Evolutionary conservation across 192 early-diverging fungal species (phyloP).

Genomic region (Backusella mclennaniae): DNA sequence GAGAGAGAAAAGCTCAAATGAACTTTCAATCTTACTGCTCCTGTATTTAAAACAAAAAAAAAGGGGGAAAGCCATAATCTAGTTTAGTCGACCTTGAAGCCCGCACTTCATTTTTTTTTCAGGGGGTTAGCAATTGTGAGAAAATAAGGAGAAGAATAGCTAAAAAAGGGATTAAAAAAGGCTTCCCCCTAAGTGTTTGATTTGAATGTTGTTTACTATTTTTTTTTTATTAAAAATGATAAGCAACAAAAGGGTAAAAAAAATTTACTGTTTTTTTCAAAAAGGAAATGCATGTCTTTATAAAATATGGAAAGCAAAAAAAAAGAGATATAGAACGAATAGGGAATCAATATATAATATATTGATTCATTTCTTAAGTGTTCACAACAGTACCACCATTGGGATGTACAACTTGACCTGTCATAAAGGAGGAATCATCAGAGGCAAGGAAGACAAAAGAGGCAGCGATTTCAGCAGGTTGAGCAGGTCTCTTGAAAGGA

Average conservation of each 20-base stretch:
- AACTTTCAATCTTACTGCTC: conserved; percentile 12
- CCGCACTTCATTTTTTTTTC: background rate
- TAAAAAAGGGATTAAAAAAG: conserved; percentile 5
- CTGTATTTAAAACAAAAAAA: conserved; percentile 14
- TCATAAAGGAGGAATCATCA: conserved; percentile 44
- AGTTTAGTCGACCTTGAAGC: background rate
- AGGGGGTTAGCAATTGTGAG: conserved; percentile 3
- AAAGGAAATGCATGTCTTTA: background rate
- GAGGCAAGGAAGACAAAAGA: conserved; percentile 51
- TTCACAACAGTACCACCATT: conserved; percentile 43
- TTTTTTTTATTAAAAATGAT: conserved; percentile 1
- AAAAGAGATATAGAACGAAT: background rate
- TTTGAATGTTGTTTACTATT: conserved; percentile 9
- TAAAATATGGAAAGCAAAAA: background rate
- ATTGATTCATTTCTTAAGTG: conserved; percentile 17
- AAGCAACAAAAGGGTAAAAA: background rate
- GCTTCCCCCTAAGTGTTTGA: background rate
- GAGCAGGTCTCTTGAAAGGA: conserved; percentile 47
- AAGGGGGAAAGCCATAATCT: background rate
- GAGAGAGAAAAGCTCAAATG: background rate
- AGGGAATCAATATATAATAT: background rate
- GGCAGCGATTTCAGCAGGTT: conserved; percentile 48
- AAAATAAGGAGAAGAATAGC: background rate
- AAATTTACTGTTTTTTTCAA: background rate
- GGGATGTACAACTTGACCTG: conserved; percentile 44